Percentiles rank a stretch among this genome's conserved stretches.
Conservation (phyloP, 2,329 filamentous ascomycete genomes). For the Aureobasidium sp. region DNA sequence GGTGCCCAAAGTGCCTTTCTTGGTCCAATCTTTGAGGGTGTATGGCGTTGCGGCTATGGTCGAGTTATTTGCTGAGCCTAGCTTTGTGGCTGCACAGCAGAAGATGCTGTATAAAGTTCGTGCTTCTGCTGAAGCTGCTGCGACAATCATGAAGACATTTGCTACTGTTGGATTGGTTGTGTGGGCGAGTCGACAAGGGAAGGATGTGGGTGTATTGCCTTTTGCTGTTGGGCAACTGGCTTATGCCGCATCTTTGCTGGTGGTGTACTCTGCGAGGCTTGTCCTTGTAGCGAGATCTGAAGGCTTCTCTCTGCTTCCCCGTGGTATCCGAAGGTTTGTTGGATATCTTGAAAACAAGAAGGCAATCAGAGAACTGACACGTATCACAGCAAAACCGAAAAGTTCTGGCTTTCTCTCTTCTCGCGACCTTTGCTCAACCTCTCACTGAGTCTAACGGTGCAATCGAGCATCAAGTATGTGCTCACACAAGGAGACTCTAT, state of each 20-base stretch:
- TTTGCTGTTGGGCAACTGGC: conserved; percentile 81
- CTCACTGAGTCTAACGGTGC: conserved; percentile 73
- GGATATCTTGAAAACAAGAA: background rate
- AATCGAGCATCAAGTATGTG: conserved; percentile 84
- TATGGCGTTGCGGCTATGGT: conserved; percentile 53
- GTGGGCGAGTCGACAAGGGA: conserved; percentile 45
- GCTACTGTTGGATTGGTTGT: conserved; percentile 64
- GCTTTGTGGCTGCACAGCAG: conserved; percentile 80
- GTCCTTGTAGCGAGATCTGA: conserved; percentile 45
- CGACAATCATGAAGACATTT: conserved; percentile 68
- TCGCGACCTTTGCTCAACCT: conserved; percentile 63
- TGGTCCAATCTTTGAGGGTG: conserved; percentile 46
- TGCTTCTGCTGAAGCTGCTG: conserved; percentile 73
- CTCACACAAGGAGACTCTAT: conserved; percentile 92
- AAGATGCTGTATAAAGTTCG: conserved; percentile 71
- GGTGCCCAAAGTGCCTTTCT: conserved; percentile 51
- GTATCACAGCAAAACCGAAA: conserved; percentile 18
- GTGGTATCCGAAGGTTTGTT: conserved; percentile 7
- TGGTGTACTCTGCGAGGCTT: conserved; percentile 62
- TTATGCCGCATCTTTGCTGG: conserved; percentile 61
- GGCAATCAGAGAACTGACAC: background rate
- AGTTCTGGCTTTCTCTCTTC: conserved; percentile 55
- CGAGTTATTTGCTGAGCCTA: conserved; percentile 79
- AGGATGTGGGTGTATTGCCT: conserved; percentile 66
- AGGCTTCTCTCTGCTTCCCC: conserved; percentile 61